Base-by-base conservation (phyloP, 345 rosid species). In the Mallotus nudiflorus region DNA sequence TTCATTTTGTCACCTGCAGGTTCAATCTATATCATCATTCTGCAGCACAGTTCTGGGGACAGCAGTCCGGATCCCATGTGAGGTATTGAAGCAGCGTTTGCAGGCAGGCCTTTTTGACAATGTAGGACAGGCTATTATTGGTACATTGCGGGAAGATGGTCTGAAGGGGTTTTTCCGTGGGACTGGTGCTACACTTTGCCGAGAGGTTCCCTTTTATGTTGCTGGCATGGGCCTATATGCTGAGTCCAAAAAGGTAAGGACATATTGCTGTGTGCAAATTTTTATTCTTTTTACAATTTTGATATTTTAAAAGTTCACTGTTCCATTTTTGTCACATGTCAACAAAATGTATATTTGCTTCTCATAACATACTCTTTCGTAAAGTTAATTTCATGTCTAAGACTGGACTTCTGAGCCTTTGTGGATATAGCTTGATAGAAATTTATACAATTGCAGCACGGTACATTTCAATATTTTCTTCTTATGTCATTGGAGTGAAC, bases 201-300 rank as follows among this genome's bases (percentile, higher is more conserved):
- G 99, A 33, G 99, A 95, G 84, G 94, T 95, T 62, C 99, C 99
- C 45, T 85, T 95, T 70, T 95, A 95, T 57, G 99, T 95, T 65
- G 94, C 93, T 77, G 99, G 99, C 75, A 89, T 85, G 89, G 89
- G 96, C 11, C 83, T 95, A 51, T 95, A 92, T 80, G 92, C 81
- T 4, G 99, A 95, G 85, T 92, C 98, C 57, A 95, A 95, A 75
- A 95, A 95, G 97, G 99, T 88, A 79, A 20, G 56, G n/a, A 62
- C 19, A 28, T 65, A 67, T 67, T 12, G n/a, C n/a, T n/a, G n/a
- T n/a, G n/a, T n/a, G n/a, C n/a, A n/a, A n/a, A n/a, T 9, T 13
- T 48, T 11, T 19, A 25, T 39, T 31, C 20, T 25, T 44, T 28
- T 15, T 27, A 27, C 64, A 5, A 15, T 25, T 35, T 18, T 56